A percentile compares a stretch with the other conserved stretches of the same genome.
Evolutionary conservation across 345 rosid species (phyloP).

Genomic region (Corymbia maculata): DNA sequence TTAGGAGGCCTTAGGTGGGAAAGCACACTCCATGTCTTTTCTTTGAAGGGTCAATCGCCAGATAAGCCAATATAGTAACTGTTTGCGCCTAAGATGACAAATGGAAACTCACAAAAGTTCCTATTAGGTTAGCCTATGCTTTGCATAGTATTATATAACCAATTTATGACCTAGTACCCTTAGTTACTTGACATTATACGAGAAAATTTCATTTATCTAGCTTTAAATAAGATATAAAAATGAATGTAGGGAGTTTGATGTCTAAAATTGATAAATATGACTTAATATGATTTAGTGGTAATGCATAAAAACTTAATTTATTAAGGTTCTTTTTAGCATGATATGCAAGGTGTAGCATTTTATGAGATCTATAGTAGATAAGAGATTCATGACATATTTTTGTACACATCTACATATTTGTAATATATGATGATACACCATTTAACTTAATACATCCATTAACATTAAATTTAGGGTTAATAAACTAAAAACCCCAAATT

Average conservation of each 20-base stretch:
- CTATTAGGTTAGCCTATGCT: no score
- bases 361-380: rapidly evolving
- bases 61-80: no score
- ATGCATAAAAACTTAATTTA: not conserved
- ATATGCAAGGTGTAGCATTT: not conserved
- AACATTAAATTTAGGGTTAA: not conserved
- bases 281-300: not conserved
- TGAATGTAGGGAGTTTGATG: not conserved
- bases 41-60: no score
- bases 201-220: no score
- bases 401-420: not conserved
- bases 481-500: not conserved
- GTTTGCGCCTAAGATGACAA: no score
- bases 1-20: no score
- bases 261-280: not conserved
- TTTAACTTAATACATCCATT: not conserved
- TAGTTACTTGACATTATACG: no score
- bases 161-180: no score
- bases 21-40: no score
- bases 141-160: no score
- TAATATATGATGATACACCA: not conserved
- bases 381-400: not conserved
- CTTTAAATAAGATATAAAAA: no score
- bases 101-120: no score
- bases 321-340: not conserved